These are phyloP conservation scores for Xanthoparmelia taractica DNA, from an alignment of 495 filamentous ascomycete genomes.

Conservation along the genomic window DNA sequence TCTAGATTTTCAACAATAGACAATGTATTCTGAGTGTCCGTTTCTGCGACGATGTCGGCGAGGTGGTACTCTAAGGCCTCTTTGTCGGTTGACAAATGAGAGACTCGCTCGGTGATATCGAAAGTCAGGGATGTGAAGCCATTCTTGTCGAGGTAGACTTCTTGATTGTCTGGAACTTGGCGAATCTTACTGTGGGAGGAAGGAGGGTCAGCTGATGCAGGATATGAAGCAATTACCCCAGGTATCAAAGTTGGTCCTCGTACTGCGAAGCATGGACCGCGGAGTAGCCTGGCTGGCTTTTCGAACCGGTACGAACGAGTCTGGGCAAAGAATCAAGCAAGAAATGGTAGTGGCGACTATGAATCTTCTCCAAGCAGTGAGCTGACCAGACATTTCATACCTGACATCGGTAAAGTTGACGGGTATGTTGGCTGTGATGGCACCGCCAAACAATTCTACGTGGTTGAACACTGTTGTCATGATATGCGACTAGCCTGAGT, in stretches of 20 bases:
- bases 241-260: background rate
- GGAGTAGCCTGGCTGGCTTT: background rate
- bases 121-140: constrained; percentile 76
- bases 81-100: constrained; percentile 48
- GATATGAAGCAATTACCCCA: background rate
- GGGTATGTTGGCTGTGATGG: constrained; percentile 65
- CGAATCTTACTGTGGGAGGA: constrained; percentile 44
- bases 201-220: background rate
- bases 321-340: background rate
- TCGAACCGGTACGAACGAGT: background rate
- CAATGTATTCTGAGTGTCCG: constrained; percentile 50
- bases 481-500: background rate
- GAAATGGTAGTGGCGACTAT: background rate
- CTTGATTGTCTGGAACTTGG: constrained; percentile 88
- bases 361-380: background rate
- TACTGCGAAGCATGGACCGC: background rate
- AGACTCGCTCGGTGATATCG: constrained; percentile 75
- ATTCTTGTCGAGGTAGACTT: constrained; percentile 76
- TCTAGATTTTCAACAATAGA: constrained; percentile 31
- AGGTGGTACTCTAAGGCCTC: constrained; percentile 68
- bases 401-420: constrained; percentile 71
- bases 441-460: constrained; percentile 71
- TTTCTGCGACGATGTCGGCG: constrained; percentile 61
- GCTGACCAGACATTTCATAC: constrained; percentile 36
- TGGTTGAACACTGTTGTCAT: constrained; percentile 36